Evolutionary conservation across 2,329 filamentous ascomycete genomes (phyloP), one percentile per base, ranked within the genome.

Genomic region (Fusarium agapanthi): DNA sequence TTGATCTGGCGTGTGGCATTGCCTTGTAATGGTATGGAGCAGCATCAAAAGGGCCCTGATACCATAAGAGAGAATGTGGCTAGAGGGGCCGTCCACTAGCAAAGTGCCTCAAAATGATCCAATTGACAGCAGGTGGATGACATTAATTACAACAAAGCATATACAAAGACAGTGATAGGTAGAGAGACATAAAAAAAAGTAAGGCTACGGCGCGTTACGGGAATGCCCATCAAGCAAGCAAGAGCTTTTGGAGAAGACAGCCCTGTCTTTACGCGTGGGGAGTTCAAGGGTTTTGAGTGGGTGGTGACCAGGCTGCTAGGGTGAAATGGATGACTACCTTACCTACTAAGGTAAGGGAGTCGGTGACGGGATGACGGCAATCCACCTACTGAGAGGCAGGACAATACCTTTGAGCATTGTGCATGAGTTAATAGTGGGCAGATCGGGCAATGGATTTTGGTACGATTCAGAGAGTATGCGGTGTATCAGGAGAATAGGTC

Each of bases 301-400:
- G 53, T 51, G 38, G 20, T 57, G 67, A 62, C 70, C 40, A 66
- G 71, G 71, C 58, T 71, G 38, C 70, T 35, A 66, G 71, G 71
- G 61, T 71, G 38, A 71, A 50, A 47, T 45, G 56, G 59, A 65
- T 50, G 38, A 57, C 65, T 41, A 3, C 32, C n/a, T n/a, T n/a
- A n/a, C n/a, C n/a, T 34, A 34, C 32, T 16, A 14, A 34, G 32
- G 7, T 34, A 57, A 65, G 65, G 50, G 71, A 65, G 67, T 65
- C 53, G 51, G 67, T 69, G 67, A 73, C 67, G 71, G 71, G 62
- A 73, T 73, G 70, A 73, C 66, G 54, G 59, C n/a, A 57, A 32
- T 30, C 44, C 30, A 59, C 11, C 37, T 35, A 59, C 14, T 38
- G 37, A 55, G 37, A 55, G 30, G 26, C 20, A 43, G 28, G 38